phyloP scores from a whole-genome alignment of 148 eudicot species.

The Bassia scoparia region DNA sequence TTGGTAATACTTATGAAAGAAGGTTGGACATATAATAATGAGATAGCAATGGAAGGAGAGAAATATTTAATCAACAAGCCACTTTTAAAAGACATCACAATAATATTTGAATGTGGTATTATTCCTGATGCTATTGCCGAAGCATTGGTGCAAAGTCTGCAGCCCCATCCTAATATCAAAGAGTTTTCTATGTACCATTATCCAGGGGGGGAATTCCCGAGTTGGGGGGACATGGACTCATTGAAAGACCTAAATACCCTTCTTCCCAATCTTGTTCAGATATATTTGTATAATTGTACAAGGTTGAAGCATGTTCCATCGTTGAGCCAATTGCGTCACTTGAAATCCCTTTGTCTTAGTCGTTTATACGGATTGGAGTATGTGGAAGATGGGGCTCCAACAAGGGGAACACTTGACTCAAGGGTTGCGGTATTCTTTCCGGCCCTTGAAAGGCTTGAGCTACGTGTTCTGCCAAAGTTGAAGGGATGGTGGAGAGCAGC shows the following conservation, averaged over 20 bases:
- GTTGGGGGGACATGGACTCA: not conserved
- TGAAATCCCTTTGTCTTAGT: not conserved
- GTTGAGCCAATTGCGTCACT: not conserved
- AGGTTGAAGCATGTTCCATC: not conserved
- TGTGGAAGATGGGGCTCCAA: not conserved
- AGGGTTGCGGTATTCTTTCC: not conserved
- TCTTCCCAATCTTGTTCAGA: not conserved
- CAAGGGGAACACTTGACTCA: not conserved
- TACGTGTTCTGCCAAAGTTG: not conserved
- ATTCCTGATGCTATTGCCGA: not conserved
- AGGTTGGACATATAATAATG: not conserved
- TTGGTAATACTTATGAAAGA: not conserved
- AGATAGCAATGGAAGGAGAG: not conserved
- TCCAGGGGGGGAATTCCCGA: not conserved
- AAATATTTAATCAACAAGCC: not conserved
- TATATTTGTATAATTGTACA: not conserved
- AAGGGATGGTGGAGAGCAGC: constrained; percentile 8
- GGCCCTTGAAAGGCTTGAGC: not conserved
- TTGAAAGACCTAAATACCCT: not conserved
- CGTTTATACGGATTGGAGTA: not conserved
- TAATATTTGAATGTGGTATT: not conserved
- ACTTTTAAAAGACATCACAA: not conserved
- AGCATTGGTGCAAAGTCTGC: not conserved
- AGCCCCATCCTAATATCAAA: not conserved
- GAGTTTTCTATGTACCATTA: not conserved